A percentile compares a stretch with the other conserved stretches of the same genome.
phyloP scores from a whole-genome alignment of 495 filamentous ascomycete species.

The Letharia lupina region DNA sequence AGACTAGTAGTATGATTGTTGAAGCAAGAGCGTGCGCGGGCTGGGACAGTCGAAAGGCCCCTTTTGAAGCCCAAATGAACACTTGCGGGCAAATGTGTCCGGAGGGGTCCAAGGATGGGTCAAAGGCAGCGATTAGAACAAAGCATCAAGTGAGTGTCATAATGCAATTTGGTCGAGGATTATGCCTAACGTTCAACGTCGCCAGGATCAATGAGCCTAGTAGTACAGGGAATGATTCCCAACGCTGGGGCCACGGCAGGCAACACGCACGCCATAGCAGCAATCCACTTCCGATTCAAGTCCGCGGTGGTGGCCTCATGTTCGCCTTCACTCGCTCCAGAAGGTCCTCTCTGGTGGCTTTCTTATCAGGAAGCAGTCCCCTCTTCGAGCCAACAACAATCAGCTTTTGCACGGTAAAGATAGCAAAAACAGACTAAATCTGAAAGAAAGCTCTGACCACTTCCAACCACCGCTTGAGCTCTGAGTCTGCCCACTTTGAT shows the following conservation, averaged over 20 bases:
- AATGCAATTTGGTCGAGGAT: background rate
- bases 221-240: background rate
- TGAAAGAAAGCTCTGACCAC: slow-evolving; percentile 47
- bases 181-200: background rate
- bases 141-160: background rate
- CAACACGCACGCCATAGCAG: background rate
- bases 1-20: slow-evolving; percentile 46
- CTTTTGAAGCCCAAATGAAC: background rate
- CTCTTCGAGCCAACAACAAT: slow-evolving; percentile 43
- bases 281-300: slow-evolving; percentile 7
- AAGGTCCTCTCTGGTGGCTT: slow-evolving; percentile 64
- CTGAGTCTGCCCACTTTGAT: slow-evolving; percentile 60
- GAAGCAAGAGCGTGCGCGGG: too few relatives aligned
- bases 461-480: slow-evolving; percentile 66
- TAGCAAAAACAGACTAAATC: background rate
- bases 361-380: slow-evolving; percentile 56
- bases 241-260: background rate
- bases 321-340: slow-evolving; percentile 75
- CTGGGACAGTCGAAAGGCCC: background rate
- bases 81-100: background rate
- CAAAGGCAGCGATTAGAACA: background rate
- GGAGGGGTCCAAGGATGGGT: background rate
- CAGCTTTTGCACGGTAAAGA: slow-evolving; percentile 11
- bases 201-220: background rate
- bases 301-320: slow-evolving; percentile 34